Base-by-base conservation (phyloP, 257 asterid species). In the Mitragyna speciosa region DNA sequence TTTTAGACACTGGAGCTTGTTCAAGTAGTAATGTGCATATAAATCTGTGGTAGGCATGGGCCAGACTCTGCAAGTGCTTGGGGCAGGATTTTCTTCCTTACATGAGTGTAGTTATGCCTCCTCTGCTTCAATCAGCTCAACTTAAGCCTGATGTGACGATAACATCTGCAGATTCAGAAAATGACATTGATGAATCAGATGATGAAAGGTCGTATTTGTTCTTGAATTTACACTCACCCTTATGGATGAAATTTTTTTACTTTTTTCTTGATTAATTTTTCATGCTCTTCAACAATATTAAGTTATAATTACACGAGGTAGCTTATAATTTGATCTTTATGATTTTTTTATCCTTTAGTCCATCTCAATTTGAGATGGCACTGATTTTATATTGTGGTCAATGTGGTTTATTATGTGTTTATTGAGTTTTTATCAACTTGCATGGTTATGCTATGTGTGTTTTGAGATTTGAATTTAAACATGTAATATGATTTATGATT, bases 21-120 rank as follows among this genome's bases (percentile, higher is more conserved):
- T 68, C 59, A 45, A 24, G 41, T 43, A 47, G 36, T 69, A 20
- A 24, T 22, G 30, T 67, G 9, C 31, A 22, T 45, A 36, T 56
- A 17, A 43, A 31, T 81, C 80, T 79, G 56, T 78, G 82, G 64
- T 76, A 92, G 98, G 98, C 98, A 24, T 94, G 98, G 98, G 97
- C 98, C 78, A 88, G 98, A 76, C 96, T 94, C 66, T 94, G 98
- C 97, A 94, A 94, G 90, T 92, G 98, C 82, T 81, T 94, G 87
- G 97, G 98, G 73, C 97, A 92, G 87, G 98, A 94, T 87, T 94
- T 92, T 87, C 97, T 94, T 81, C 97, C 98, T 77, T 94, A 94
- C 83, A 91, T 94, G 98, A 82, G 88, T 71, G 97, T 94, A 30
- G 98, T 94, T 78, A 94, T 94, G 97, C 98, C 97, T 80, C 96